These are phyloP conservation scores for Peribolospora baueri DNA, from an alignment of 768 basidiomycete genomes.

Conservation along the genomic window DNA sequence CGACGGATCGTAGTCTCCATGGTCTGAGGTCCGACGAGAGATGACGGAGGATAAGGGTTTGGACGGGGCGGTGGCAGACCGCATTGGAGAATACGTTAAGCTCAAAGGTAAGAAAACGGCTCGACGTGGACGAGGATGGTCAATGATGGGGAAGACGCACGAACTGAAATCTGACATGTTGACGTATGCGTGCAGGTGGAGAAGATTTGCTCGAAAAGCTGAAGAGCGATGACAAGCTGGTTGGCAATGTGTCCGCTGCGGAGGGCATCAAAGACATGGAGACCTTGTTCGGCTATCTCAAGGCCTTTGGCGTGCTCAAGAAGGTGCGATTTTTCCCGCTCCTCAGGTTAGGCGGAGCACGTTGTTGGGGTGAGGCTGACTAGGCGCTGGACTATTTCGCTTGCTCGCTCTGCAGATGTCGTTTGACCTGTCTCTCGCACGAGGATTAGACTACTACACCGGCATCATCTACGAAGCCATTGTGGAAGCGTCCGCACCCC, in stretches of 20 bases:
- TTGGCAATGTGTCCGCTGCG: constrained; percentile 46
- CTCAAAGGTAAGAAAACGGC: constrained; percentile 40
- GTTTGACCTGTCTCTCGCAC: constrained; percentile 90
- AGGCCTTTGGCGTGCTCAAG: constrained; percentile 50
- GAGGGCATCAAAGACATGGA: constrained; percentile 70
- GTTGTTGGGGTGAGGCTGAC: neutral
- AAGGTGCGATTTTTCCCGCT: constrained; percentile 28
- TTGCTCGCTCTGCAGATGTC: constrained; percentile 36
- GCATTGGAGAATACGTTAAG: constrained; percentile 90
- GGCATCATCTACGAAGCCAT: constrained; percentile 95
- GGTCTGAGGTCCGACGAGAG: constrained; percentile 78
- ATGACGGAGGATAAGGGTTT: constrained; percentile 93
- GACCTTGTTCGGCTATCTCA: constrained; percentile 54
- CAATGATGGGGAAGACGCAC: neutral
- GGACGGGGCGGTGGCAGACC: constrained; percentile 54
- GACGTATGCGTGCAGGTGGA: constrained; percentile 31
- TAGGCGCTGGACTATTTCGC: neutral
- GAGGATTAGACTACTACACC: constrained; percentile 94
- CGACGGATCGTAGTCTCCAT: constrained; percentile 35
- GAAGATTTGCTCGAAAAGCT: constrained; percentile 49
- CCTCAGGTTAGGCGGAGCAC: neutral
- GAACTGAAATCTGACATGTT: neutral
- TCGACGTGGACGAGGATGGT: neutral
- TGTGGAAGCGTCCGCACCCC: constrained; percentile 79
- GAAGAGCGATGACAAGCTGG: constrained; percentile 36